Percentiles rank a stretch among this genome's conserved stretches.
Evolutionary conservation across 495 filamentous ascomycete genomes (phyloP).

Genomic region (Xylona heveae): DNA sequence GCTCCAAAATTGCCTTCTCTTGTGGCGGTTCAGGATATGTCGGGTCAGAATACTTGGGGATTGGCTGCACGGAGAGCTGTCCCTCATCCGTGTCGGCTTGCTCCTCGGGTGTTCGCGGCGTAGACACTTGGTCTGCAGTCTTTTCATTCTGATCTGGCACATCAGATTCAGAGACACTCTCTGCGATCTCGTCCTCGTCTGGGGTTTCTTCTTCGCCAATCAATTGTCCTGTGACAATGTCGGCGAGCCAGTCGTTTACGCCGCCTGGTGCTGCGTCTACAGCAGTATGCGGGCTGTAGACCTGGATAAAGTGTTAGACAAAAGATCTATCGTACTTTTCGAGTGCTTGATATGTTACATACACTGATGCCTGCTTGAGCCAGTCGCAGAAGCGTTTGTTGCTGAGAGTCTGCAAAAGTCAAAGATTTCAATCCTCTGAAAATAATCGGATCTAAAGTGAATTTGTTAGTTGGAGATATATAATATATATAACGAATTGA

Average conservation of each 20-base stretch:
- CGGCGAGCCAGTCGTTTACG: constrained; percentile 86
- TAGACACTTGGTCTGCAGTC: too few species aligned
- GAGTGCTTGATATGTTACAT: constrained; percentile 4
- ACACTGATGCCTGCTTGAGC: constrained; percentile 75
- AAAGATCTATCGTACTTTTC: not conserved
- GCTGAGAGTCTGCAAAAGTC: constrained; percentile 66
- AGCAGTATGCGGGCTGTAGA: constrained; percentile 90
- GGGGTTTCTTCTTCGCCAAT: constrained; percentile 5
- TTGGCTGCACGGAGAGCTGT: too few species aligned
- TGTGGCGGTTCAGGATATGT: too few species aligned
- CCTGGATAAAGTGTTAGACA: constrained; percentile 10
- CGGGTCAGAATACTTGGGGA: too few species aligned
- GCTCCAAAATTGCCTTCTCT: too few species aligned
- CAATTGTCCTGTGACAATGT: constrained; percentile 41
- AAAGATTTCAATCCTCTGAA: constrained; percentile 79
- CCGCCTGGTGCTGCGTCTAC: constrained; percentile 76
- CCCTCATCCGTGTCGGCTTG: too few species aligned
- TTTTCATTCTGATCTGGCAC: too few species aligned
- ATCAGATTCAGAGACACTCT: too few species aligned
- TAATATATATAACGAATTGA: constrained; percentile 2
- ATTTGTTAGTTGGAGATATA: constrained; percentile 4
- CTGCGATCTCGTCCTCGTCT: too few species aligned
- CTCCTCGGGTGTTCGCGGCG: too few species aligned
- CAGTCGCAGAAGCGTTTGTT: constrained; percentile 61
- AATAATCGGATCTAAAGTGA: constrained; percentile 66